Evolutionary conservation across 176 grass and related monocot genomes (phyloP).

Genomic region (Oryza meyeriana): DNA sequence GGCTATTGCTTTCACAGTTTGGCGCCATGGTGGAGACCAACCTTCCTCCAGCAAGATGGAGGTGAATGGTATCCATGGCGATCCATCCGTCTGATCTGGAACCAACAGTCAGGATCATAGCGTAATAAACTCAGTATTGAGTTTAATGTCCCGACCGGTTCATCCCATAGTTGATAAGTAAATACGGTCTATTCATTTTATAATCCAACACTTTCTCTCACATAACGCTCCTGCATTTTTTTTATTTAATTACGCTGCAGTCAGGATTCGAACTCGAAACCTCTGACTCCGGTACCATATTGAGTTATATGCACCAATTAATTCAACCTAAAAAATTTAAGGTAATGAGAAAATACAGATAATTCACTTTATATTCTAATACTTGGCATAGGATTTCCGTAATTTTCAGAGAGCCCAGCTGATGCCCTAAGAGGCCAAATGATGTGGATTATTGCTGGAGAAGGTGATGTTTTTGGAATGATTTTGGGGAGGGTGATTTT

Average conservation of each 20-base stretch:
- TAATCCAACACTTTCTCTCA: no score
- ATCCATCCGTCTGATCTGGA: neutral
- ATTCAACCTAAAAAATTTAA: no score
- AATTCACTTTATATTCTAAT: no score
- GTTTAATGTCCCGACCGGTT: no score
- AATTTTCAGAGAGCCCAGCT: neutral
- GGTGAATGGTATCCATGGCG: neutral
- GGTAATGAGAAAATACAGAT: no score
- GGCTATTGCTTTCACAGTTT: conserved; percentile 13
- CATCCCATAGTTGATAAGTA: no score
- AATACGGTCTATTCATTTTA: no score
- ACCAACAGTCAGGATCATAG: neutral
- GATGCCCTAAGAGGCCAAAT: neutral
- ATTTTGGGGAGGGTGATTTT: neutral
- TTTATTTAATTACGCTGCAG: no score
- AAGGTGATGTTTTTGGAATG: neutral
- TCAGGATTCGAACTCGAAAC: no score
- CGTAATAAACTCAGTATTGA: neutral
- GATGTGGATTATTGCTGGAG: neutral
- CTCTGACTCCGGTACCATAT: no score
- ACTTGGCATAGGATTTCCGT: neutral
- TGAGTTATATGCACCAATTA: no score
- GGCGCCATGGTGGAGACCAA: neutral
- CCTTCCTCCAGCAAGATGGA: neutral
- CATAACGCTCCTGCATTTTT: no score